phyloP scores from a whole-genome alignment of 345 rosid genomes.

The Hibiscus tridactylites region DNA sequence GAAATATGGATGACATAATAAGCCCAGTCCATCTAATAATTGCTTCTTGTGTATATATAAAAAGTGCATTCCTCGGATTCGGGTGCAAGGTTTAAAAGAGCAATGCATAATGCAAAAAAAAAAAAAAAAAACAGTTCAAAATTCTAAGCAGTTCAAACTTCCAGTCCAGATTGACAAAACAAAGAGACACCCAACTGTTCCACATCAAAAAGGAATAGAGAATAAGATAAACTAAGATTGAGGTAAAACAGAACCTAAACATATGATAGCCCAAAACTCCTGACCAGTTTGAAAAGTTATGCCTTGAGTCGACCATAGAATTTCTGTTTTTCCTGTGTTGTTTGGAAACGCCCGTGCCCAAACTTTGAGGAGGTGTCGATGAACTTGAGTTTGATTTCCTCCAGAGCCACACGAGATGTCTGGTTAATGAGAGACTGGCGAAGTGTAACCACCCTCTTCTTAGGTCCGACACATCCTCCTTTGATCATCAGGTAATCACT shows the following conservation, averaged over 20 bases:
- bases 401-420: slow-evolving; percentile 67
- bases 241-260: neutral
- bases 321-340: slow-evolving; percentile 55
- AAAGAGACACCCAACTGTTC: neutral
- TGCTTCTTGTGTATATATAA: neutral
- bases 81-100: too few species aligned
- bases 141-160: neutral
- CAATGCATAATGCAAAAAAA: neutral
- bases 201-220: neutral
- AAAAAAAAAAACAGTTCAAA: neutral
- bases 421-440: slow-evolving; percentile 59
- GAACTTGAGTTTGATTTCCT: slow-evolving; percentile 68
- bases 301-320: slow-evolving; percentile 54
- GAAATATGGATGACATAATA: too few species aligned
- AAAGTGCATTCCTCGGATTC: neutral
- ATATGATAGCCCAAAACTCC: slow-evolving; percentile 1
- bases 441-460: slow-evolving; percentile 87
- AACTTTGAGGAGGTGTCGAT: slow-evolving; percentile 39
- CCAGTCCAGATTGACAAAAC: neutral
- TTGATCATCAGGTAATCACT: slow-evolving; percentile 68
- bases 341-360: slow-evolving; percentile 55
- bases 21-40: too few species aligned
- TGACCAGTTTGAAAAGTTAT: slow-evolving; percentile 10
- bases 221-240: neutral
- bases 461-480: slow-evolving; percentile 81